Evolutionary conservation across 2,329 filamentous ascomycete species (phyloP).

Genomic region (Exophiala viscosa): DNA sequence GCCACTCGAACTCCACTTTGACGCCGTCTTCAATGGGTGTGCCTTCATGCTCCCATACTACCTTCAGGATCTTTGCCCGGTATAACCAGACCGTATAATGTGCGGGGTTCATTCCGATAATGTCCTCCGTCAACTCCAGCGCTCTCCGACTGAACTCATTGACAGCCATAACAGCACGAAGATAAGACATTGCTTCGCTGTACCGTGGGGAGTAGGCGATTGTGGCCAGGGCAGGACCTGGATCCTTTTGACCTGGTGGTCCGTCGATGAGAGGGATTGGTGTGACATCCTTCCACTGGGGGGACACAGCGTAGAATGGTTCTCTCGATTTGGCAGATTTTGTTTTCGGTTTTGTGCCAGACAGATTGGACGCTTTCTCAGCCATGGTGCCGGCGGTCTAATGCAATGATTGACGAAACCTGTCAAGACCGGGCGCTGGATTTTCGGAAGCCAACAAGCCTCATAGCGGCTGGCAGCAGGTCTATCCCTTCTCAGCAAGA

Average conservation of each 20-base stretch:
- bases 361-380: too few relatives aligned
- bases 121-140: constrained; percentile 76
- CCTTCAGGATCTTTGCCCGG: constrained; percentile 72
- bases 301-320: constrained; percentile 58
- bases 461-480: too few relatives aligned
- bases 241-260: constrained; percentile 21
- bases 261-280: constrained; percentile 83
- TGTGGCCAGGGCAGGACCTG: constrained; percentile 69
- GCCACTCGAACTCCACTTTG: constrained; percentile 68
- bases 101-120: constrained; percentile 90
- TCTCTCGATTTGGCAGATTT: constrained; percentile 23
- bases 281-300: constrained; percentile 76
- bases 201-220: constrained; percentile 92
- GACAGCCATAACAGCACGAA: constrained; percentile 85
- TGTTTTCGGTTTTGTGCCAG: constrained; percentile 21
- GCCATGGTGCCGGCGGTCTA: neutral
- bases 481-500: too few relatives aligned
- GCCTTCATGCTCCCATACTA: constrained; percentile 30
- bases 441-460: too few relatives aligned
- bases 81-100: constrained; percentile 99
- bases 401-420: neutral
- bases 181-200: constrained; percentile 85
- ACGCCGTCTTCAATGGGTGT: constrained; percentile 51
- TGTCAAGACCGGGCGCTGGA: too few relatives aligned
- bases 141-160: constrained; percentile 79